These are phyloP conservation scores for Sporothrix humicola DNA, from an alignment of 2,329 filamentous ascomycete species.

Conservation along the genomic window DNA sequence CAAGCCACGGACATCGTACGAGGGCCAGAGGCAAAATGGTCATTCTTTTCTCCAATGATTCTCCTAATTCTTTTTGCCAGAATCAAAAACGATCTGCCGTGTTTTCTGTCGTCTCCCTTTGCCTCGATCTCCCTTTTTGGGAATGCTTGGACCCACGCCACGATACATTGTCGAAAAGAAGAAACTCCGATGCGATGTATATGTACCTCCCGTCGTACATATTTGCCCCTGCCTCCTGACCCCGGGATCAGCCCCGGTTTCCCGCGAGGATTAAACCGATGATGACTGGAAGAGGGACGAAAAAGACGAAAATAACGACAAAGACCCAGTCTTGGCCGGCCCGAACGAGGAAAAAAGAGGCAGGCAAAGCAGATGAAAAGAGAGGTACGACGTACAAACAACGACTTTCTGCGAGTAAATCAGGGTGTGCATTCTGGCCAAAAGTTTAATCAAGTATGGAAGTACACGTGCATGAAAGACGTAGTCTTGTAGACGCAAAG, in stretches of 20 bases:
- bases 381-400: too few species aligned
- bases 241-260: background rate
- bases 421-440: background rate
- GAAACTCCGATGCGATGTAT: background rate
- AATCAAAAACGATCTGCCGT: background rate
- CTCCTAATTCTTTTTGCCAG: too few species aligned
- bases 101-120: background rate
- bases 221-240: background rate
- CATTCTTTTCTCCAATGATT: background rate
- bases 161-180: background rate
- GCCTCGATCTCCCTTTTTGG: background rate
- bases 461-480: too few species aligned
- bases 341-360: background rate
- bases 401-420: too few species aligned
- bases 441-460: background rate
- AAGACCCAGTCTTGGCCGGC: conserved; percentile 10
- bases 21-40: background rate
- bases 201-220: too few species aligned
- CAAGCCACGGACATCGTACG: background rate
- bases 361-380: background rate
- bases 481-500: too few species aligned
- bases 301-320: background rate
- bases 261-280: background rate
- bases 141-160: background rate
- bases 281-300: too few species aligned